phyloP scores from a whole-genome alignment of 257 asterid genomes.

The Solanum appendiculatum region DNA sequence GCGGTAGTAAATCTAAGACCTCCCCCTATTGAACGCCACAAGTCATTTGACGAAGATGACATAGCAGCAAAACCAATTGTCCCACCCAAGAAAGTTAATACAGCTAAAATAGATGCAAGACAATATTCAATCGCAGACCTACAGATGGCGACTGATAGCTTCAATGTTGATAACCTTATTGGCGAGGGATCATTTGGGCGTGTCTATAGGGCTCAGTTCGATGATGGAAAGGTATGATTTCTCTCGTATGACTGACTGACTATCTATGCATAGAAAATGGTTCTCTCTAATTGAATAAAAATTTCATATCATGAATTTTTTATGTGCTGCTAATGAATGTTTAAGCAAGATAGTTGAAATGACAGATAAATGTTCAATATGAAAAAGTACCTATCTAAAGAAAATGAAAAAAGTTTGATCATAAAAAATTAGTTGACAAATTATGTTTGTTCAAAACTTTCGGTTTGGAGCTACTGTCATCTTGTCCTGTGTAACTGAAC shows the following conservation, averaged over 20 bases:
- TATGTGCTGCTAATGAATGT: not conserved
- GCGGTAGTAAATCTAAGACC: slow-evolving; percentile 59
- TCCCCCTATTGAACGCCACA: slow-evolving; percentile 67
- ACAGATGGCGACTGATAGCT: slow-evolving; percentile 92
- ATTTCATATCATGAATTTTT: not conserved
- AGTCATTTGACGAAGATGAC: slow-evolving; percentile 79
- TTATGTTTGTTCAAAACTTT: not conserved
- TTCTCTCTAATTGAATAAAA: not conserved
- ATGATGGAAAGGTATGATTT: slow-evolving; percentile 62
- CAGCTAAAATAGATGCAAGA: slow-evolving; percentile 51
- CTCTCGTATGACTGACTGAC: not conserved
- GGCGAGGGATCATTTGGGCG: slow-evolving; percentile 93
- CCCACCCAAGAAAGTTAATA: slow-evolving; percentile 50
- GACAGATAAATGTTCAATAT: not conserved
- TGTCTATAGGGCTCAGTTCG: slow-evolving; percentile 72
- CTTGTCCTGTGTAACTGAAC: not conserved
- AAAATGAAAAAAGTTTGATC: not conserved
- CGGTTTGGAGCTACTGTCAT: not conserved
- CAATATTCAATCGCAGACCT: slow-evolving; percentile 73
- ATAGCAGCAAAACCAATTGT: slow-evolving; percentile 48
- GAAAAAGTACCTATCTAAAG: not conserved
- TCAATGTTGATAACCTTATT: slow-evolving; percentile 61
- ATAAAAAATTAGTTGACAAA: not conserved
- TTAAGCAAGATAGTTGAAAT: not conserved
- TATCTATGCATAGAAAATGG: not conserved